Percentiles rank a stretch among this genome's conserved stretches.
These are phyloP conservation scores for Funneliformis geosporum DNA, from an alignment of 192 early-diverging fungal species.

Conservation along the genomic window DNA sequence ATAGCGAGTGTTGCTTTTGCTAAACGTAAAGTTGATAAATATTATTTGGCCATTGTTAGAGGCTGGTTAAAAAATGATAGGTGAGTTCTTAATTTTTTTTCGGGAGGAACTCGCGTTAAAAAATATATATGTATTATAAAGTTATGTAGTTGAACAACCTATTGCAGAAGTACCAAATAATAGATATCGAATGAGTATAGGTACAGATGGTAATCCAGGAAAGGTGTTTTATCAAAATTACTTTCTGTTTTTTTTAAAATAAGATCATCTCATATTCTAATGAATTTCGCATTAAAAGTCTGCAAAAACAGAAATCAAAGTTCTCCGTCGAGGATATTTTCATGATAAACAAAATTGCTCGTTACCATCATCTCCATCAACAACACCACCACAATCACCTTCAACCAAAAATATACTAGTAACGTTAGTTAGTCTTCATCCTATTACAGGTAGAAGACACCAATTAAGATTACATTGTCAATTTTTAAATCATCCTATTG, in stretches of 20 bases:
- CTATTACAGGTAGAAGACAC: constrained; percentile 42
- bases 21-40: constrained; percentile 38
- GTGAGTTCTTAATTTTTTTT: constrained; percentile 8
- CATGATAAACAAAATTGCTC: neutral
- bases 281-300: neutral
- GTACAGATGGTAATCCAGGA: constrained; percentile 33
- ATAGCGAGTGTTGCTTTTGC: constrained; percentile 35
- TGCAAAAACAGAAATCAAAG: constrained; percentile 37
- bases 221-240: neutral
- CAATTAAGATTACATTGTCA: constrained; percentile 44
- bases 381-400: neutral
- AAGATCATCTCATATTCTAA: neutral
- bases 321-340: constrained; percentile 38
- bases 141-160: constrained; percentile 38
- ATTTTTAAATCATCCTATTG: constrained; percentile 41
- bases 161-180: constrained; percentile 42
- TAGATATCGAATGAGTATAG: constrained; percentile 42
- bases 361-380: neutral
- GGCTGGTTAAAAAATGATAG: constrained; percentile 38
- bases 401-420: constrained; percentile 21
- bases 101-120: neutral
- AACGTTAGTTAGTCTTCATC: constrained; percentile 34
- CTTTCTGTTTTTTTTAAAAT: neutral
- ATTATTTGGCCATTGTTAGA: constrained; percentile 41
- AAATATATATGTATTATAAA: constrained; percentile 7